Evolutionary conservation across 169 alveolate genomes (phyloP).

Genomic region (Cryptosporidium muris): DNA sequence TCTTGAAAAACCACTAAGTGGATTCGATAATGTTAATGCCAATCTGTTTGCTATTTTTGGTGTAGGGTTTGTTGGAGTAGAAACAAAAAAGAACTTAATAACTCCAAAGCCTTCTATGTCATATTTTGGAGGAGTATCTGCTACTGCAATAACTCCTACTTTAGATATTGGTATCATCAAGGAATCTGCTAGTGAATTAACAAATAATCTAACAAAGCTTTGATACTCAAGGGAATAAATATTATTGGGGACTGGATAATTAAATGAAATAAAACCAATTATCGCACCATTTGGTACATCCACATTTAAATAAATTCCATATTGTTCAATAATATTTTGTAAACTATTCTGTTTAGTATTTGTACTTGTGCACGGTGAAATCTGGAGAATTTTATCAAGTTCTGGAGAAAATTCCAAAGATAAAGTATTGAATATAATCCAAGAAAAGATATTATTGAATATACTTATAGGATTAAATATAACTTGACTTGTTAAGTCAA

Average conservation of each 20-base stretch:
- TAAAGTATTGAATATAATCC: constrained; percentile 45
- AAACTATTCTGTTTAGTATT: background rate
- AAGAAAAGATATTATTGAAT: constrained; percentile 43
- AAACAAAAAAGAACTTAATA: constrained; percentile 29
- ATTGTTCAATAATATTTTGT: constrained; percentile 20
- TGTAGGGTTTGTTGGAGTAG: constrained; percentile 5
- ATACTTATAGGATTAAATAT: constrained; percentile 47
- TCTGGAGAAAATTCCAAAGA: constrained; percentile 22
- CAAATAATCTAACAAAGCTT: constrained; percentile 16
- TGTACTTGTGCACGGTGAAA: constrained; percentile 36
- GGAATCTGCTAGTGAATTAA: constrained; percentile 1
- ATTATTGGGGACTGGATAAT: constrained; percentile 30
- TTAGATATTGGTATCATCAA: constrained; percentile 2
- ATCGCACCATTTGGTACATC: constrained; percentile 29
- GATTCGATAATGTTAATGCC: constrained; percentile 1
- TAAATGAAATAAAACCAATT: constrained; percentile 52
- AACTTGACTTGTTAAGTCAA: constrained; percentile 17
- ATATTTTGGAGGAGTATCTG: constrained; percentile 52
- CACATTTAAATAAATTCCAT: constrained; percentile 34
- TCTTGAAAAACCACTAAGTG: background rate
- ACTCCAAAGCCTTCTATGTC: constrained; percentile 41
- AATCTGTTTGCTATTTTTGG: constrained; percentile 7
- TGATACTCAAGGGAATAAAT: constrained; percentile 42
- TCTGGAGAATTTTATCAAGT: constrained; percentile 4
- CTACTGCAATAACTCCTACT: constrained; percentile 65